Evolutionary conservation across 2,329 filamentous ascomycete genomes (phyloP), one percentile per base, ranked within the genome.

Genomic region (Nemania serpens): DNA sequence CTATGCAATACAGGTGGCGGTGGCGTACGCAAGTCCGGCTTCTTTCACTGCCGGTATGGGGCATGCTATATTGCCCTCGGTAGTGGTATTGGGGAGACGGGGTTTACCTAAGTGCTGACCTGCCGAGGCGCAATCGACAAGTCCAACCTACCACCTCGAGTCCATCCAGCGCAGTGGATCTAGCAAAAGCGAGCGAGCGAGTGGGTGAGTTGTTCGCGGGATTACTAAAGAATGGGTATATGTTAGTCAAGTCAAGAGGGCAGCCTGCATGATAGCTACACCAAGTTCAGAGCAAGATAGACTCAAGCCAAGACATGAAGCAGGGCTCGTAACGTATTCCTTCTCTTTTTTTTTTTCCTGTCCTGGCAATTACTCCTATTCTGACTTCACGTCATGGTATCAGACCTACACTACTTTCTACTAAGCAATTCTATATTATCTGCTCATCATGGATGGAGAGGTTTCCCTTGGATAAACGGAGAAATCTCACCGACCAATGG

Each of bases 191-290:
- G 25, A 29, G 25, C 25, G 7, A 29, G 25, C 7, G 25, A 29
- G 25, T 29, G 20, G n/a, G 22, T 61, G 59, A 34, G 49, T 54
- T 61, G 59, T 54, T 49, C 48, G 34, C 33, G 18, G 2, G 36
- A 58, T 54, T 53, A 61, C 54, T 61, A 61, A 58, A 61, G 29
- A 58, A 45, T 53, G 42, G 42, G 9, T 37, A 39, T n/a, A 36
- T 36, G 54, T 41, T 39, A 29, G 45, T 12, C 18, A 47, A 45
- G 47, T 47, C 29, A 15, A 43, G 43, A 17, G 17, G 6, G 22
- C 46, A 43, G 7, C 15, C 25, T 45, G 46, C 53, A 56, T 58
- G 34, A 20, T 33, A 18, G 25, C 45, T 42, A 45, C 25, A 41
- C 51, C 33, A 15, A 45, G 34, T 39, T 41, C 36, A 25, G 25